Evolutionary conservation across 2,329 filamentous ascomycete genomes (phyloP).

Genomic region (Phialemonium atrogriseum): DNA sequence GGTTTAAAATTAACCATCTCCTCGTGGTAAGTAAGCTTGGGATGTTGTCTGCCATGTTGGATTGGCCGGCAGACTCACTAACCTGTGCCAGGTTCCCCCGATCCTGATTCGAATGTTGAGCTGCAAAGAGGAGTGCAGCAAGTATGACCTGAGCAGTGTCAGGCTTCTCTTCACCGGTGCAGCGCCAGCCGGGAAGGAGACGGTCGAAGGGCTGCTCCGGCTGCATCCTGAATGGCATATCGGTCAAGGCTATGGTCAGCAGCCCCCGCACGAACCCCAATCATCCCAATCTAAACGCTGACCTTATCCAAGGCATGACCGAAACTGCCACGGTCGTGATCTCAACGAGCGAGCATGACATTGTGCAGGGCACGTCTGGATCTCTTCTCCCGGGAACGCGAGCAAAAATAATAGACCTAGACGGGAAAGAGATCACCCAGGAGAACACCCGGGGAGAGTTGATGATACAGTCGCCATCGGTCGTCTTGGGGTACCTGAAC

Average conservation of each 20-base stretch:
- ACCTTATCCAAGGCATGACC: constrained; percentile 51
- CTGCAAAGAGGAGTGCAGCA: constrained; percentile 47
- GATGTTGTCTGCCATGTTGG: background rate
- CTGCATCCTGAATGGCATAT: constrained; percentile 56
- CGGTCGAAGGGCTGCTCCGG: constrained; percentile 52
- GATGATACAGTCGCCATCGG: constrained; percentile 65
- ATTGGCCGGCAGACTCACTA: background rate
- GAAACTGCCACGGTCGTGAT: constrained; percentile 67
- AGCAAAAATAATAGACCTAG: constrained; percentile 57
- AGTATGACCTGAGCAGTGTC: constrained; percentile 66
- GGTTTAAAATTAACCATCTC: constrained; percentile 58
- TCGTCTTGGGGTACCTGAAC: constrained; percentile 78
- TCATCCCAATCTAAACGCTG: background rate
- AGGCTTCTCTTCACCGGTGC: constrained; percentile 63
- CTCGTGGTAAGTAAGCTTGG: constrained; percentile 48
- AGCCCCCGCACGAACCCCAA: too few relatives aligned
- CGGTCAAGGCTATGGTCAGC: constrained; percentile 60
- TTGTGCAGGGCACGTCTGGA: constrained; percentile 65
- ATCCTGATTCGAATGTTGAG: constrained; percentile 73
- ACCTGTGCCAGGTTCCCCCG: constrained; percentile 54
- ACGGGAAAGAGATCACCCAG: constrained; percentile 61
- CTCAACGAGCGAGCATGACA: constrained; percentile 51
- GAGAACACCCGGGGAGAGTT: constrained; percentile 70
- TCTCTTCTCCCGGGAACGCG: constrained; percentile 57
- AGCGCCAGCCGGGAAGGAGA: constrained; percentile 68